Evolutionary conservation across 176 grass and related monocot genomes (phyloP), one percentile per base, ranked within the genome.

Genomic region (Microstegium vimineum): DNA sequence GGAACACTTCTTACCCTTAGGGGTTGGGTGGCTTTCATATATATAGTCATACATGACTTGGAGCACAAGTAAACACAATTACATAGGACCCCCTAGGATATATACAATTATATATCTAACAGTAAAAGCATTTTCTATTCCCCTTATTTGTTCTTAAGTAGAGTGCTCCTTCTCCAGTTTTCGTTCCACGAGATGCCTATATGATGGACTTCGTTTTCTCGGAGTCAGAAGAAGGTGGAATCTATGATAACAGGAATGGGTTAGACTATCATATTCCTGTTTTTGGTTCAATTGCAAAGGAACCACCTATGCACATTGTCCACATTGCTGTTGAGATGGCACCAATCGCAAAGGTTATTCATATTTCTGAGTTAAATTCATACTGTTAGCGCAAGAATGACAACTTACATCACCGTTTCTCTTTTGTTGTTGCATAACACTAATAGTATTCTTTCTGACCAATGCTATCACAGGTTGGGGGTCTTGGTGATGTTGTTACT

Each of bases 121-220:
- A n/a, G n/a, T n/a, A 6, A 65, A 31, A 51, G 12, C 3, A 43
- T 4, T 78, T 65, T 52, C 32, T 25, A 28, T 69, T 27, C 38
- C 61, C 68, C 61, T 62, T 75, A 37, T 18, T 26, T 64, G 18
- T 30, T 69, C 8, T 59, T 59, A 89, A 75, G 6, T 85, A 5
- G 52, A 17, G 12, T 84, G 64, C 35, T 76, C 42, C 64, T 71
- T 89, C 64, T 86, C 73, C 90, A 97, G 94, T 93, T 79, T 86
- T 71, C 10, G 71, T 98, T 79, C 95, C 92, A 8, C 8, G 22
- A 11, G 92, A 98, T 75, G 92, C 95, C 20, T 98, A 94, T 74
- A 91, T 91, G 88, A 94, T 98, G 88, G 95, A 98, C 71, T 98
- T 98, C 76, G 95, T 98, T 89, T 98, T 98, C 90, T 98, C 90